phyloP scores from a whole-genome alignment of 139 green algal species.

The Closterium sp. region DNA sequence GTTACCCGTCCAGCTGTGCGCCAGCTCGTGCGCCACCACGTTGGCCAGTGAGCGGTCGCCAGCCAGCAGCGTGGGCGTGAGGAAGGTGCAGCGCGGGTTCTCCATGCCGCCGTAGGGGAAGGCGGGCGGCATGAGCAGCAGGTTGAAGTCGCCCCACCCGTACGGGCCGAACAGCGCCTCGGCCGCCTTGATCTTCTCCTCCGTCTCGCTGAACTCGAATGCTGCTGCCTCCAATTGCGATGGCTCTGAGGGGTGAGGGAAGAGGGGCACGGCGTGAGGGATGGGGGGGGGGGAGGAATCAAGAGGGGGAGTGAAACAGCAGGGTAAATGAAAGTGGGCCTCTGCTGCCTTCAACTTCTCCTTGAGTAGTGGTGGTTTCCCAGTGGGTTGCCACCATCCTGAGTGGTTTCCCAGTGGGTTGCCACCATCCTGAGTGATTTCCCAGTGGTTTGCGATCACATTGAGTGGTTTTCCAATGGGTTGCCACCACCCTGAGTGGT shows the following conservation, averaged over 20 bases:
- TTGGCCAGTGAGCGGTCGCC: constrained; percentile 78
- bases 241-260: constrained; percentile 64
- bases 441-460: too few species aligned
- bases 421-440: too few species aligned
- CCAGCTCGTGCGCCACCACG: constrained; percentile 90
- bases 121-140: constrained; percentile 86
- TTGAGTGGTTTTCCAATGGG: too few species aligned
- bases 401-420: too few species aligned
- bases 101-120: constrained; percentile 85
- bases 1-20: constrained; percentile 91
- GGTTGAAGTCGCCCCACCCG: constrained; percentile 88
- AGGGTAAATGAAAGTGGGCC: background rate
- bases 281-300: constrained; percentile 63
- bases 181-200: constrained; percentile 66
- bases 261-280: background rate
- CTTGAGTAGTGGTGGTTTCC: too few species aligned
- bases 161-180: constrained; percentile 84
- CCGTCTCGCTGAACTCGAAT: constrained; percentile 75
- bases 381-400: too few species aligned
- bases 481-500: too few species aligned
- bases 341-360: background rate
- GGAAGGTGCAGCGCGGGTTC: constrained; percentile 87
- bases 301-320: background rate
- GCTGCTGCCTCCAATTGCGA: constrained; percentile 65
- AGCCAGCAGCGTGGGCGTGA: constrained; percentile 88